Base-by-base conservation (phyloP, 2,329 filamentous ascomycete species). In the Biscogniauxia mediterranea region DNA sequence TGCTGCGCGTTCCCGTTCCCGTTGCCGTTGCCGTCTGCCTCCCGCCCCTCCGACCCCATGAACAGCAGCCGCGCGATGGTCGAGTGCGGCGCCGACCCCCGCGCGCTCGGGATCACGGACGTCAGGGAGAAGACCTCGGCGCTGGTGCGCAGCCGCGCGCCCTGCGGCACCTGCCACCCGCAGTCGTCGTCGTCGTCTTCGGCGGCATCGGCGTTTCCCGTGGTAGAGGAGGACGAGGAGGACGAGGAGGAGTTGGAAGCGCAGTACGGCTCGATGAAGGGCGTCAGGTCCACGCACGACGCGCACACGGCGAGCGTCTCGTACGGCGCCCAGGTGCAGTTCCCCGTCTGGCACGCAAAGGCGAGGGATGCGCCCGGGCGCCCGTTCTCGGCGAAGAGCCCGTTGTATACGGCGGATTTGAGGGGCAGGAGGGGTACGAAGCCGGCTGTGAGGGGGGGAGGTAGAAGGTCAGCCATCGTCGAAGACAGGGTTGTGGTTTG, bases 391-490 rank as follows among this genome's bases (percentile, higher is more conserved):
- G 73, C 71, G 46, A 75, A 75, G 4, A 75, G 68, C 5, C 73
- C 73, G 53, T 74, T 73, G 55, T 75, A 75, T 6, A 75, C 73
- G 2, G 72, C 71, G 1, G 73, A 69, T 55, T 75, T 75, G 52
- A 75, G 66, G 1, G 73, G 70, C 17, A 75, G 60, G 20, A 74
- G 69, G 0, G 73, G 73, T 0, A 75, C 72, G 17, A 72, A 75
- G 1, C 70, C 69, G 6, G 71, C 70, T 60, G 56, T 32, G 28
- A 6, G 11, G 7, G 28, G 3, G 28, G 28, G 28, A 32, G 28
- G 3, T 2, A 6, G 28, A 23, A 23, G 23, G 23, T 23, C 23
- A 23, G 23, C 5, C 23, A 23, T 23, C 23, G 5, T 23, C 23
- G 23, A 23, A 23, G 23, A 23, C 2, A 23, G 5, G 23, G n/a